phyloP scores from a whole-genome alignment of 129 eudicot genomes.

The Arctium minus region DNA sequence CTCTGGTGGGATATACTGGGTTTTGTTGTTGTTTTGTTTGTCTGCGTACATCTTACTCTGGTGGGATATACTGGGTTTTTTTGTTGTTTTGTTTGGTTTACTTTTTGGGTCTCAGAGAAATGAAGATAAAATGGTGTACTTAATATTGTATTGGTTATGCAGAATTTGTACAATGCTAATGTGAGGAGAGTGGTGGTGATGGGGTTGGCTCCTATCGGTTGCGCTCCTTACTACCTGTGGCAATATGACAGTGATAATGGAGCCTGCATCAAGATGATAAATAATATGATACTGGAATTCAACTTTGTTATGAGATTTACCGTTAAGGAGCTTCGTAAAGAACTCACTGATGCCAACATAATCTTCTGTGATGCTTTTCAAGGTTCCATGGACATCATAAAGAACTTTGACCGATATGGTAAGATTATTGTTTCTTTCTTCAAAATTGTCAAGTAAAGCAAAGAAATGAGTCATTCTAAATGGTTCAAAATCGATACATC shows the following conservation, averaged over 20 bases:
- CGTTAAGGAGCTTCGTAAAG: constrained; percentile 62
- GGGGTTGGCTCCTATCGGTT: constrained; percentile 96
- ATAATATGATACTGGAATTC: constrained; percentile 84
- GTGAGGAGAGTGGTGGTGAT: constrained; percentile 85
- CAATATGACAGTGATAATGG: constrained; percentile 62
- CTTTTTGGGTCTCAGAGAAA: too few relatives aligned
- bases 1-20: too few relatives aligned
- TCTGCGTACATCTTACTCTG: too few relatives aligned
- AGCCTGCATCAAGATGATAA: constrained; percentile 64
- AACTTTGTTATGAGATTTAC: constrained; percentile 79
- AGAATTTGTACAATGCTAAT: constrained; percentile 67
- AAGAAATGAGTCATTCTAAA: neutral
- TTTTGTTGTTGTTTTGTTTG: too few relatives aligned
- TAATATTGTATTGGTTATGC: constrained; percentile 19
- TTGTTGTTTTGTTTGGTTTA: too few relatives aligned
- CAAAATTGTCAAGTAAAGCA: neutral
- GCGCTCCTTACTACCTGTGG: constrained; percentile 95
- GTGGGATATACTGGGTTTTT: too few relatives aligned
- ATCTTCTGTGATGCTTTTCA: constrained; percentile 76
- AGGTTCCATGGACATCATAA: constrained; percentile 79
- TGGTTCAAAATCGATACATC: neutral
- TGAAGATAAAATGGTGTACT: neutral
- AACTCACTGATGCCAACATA: constrained; percentile 54
- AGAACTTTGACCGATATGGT: constrained; percentile 65
- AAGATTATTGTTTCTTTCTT: constrained; percentile 7